Evolutionary conservation across 495 filamentous ascomycete genomes (phyloP).

Genomic region (Pseudomonodictys pantanalensis): DNA sequence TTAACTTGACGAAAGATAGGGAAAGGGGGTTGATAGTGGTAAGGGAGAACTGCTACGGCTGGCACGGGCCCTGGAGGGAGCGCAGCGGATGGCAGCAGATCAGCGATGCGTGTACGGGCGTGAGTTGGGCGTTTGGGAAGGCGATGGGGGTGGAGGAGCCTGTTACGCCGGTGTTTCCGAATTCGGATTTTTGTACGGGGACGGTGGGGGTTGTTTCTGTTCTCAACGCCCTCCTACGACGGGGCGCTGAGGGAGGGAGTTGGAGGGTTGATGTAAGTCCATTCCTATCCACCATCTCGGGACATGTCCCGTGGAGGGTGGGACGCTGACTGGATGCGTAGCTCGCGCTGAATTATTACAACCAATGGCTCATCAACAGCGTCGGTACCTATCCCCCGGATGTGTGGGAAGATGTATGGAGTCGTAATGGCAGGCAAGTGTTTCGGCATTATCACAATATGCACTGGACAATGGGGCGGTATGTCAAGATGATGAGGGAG

Average conservation of each 20-base stretch:
- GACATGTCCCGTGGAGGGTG: too few species aligned
- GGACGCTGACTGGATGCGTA: conserved; percentile 8
- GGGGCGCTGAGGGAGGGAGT: conserved; percentile 36
- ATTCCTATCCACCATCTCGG: not conserved
- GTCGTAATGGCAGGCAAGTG: conserved; percentile 34
- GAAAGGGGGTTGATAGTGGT: conserved; percentile 50
- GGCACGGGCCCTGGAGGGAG: conserved; percentile 52
- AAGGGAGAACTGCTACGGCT: conserved; percentile 59
- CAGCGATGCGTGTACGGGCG: conserved; percentile 46
- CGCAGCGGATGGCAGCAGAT: conserved; percentile 58
- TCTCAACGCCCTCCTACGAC: conserved; percentile 34
- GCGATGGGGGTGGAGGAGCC: conserved; percentile 43
- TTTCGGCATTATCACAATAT: conserved; percentile 39
- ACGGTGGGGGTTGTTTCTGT: conserved; percentile 31
- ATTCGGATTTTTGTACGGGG: conserved; percentile 42
- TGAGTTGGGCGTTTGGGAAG: conserved; percentile 36
- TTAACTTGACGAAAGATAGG: conserved; percentile 49
- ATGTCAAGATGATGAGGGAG: conserved; percentile 33
- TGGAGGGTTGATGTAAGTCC: conserved; percentile 39
- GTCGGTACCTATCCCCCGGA: conserved; percentile 33
- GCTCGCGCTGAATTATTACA: conserved; percentile 42
- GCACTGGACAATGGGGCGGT: conserved; percentile 32
- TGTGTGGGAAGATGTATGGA: conserved; percentile 40
- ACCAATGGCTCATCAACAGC: conserved; percentile 40
- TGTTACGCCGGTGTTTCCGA: conserved; percentile 42